Base-by-base conservation (phyloP, 208 protist genomes). In the Crithidia sp. region DNA sequence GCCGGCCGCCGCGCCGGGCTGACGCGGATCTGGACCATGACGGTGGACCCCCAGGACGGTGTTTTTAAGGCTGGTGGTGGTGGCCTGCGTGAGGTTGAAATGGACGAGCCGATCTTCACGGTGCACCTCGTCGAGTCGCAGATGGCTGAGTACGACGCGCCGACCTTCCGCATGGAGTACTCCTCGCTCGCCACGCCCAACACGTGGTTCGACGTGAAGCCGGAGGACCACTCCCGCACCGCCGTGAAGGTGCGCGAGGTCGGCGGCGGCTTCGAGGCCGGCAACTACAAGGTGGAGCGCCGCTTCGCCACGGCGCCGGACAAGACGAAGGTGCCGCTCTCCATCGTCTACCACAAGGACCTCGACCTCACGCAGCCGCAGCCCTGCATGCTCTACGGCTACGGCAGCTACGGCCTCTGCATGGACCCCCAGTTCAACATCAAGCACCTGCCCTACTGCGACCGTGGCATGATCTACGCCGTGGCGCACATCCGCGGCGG, bases 401-500 rank as follows among this genome's bases (percentile, higher is more conserved):
- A 98, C 82, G 95, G 95, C 71, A 87, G 79, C 77, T 98, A 98
- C 78, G 95, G 95, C 58, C 13, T 92, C 36, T 95, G 78, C 68
- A 86, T 95, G 79, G 95, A 98, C 74, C 91, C 95, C 3, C 71
- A 79, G 66, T 98, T 98, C 76, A 82, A 49, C 49, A 90, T 90
- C 62, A 82, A 83, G 71, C 84, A 87, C 72, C 67, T 98, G 52
- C 89, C 91, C 39, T 91, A 94, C 74, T 76, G 90, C 43, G 93
- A 98, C 49, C 84, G 94, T 43, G 97, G 95, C 55, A 88, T 98
- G 80, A 83, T 98, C 62, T 98, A 91, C 74, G 93, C 79, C 52
- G 79, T 98, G 53, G 94, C 94, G 0, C 90, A 97, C 79, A 86
- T 98, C 50, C 92, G 97, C 53, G 97, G 97, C 39, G 97, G 97